phyloP scores from a whole-genome alignment of 768 basidiomycete species.

The Fomitopsis pulvina region DNA sequence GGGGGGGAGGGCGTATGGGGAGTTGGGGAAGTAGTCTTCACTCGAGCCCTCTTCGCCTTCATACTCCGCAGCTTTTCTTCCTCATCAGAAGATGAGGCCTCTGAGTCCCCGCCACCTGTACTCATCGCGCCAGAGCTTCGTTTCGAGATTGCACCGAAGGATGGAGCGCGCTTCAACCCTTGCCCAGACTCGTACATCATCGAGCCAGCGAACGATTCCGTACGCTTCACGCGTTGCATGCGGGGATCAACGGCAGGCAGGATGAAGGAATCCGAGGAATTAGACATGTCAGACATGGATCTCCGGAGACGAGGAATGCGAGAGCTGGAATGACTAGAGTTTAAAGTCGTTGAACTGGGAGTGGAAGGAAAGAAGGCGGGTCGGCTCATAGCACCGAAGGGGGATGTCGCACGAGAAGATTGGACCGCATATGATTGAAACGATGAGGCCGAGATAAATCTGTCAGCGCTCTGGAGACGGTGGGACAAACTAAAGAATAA shows the following conservation, averaged over 20 bases:
- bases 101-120: constrained; percentile 17
- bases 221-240: constrained; percentile 44
- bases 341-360: constrained; percentile 59
- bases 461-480: constrained; percentile 61
- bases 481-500: constrained; percentile 47
- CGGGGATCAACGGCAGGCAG: constrained; percentile 34
- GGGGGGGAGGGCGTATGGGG: constrained; percentile 19
- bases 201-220: constrained; percentile 38
- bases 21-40: constrained; percentile 28
- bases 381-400: constrained; percentile 34
- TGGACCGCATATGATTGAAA: constrained; percentile 55
- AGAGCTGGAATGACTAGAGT: constrained; percentile 29
- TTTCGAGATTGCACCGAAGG: constrained; percentile 36
- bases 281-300: constrained; percentile 34
- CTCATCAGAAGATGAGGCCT: constrained; percentile 56
- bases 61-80: constrained; percentile 61
- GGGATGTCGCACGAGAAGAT: constrained; percentile 32
- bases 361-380: constrained; percentile 42
- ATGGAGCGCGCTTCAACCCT: constrained; percentile 49
- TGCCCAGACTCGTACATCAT: constrained; percentile 19
- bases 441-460: constrained; percentile 35
- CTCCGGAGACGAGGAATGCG: constrained; percentile 21
- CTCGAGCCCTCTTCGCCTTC: constrained; percentile 56
- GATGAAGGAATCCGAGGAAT: constrained; percentile 31
- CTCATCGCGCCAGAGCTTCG: constrained; percentile 24